Base-by-base conservation (phyloP, 768 basidiomycete species). In the Punctularia strigosozonata region DNA sequence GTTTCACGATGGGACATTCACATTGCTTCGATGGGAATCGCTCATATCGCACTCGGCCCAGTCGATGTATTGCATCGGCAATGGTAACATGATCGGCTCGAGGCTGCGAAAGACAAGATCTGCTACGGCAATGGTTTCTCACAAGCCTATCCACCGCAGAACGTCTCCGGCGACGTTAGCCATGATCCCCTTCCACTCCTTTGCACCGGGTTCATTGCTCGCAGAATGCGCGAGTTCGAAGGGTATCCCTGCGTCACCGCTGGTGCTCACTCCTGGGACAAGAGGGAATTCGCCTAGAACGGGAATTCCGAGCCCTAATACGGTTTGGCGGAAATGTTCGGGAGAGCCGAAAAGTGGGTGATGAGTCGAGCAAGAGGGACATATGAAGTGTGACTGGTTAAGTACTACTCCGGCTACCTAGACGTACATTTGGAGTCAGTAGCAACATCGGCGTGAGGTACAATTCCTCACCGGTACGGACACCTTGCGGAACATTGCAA, bases 401-500 rank as follows among this genome's bases (percentile, higher is more conserved):
- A 97, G 75, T 1, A 97, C 60, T 2, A 88, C 65, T 6, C 94
- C 94, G 2, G 77, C 72, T 41, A 95, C 85, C 91, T 95, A 45
- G 10, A 26, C 7, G 21, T 5, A 20, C 12, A n/a, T n/a, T n/a
- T 26, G n/a, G 24, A 22, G 15, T 32, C 5, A 12, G 15, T 12
- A 33, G 15, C 26, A 14, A 15, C 15, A 22, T 19, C 8, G 31
- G 12, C 23, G n/a, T 34, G 10, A 34, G 10, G 19, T 34, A 14
- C 13, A 22, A 24, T 30, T 6, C 60, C 80, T 38, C 50, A 94
- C 90, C 0, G 94, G 92, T 1, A 97, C 78, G 14, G 71, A 67
- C 6, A 97, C 70, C 58, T 92, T 95, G 38, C 75, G 74, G 53
- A 97, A 80, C 88, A 94, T 94, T 6, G 80, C 71, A 18, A 97